Base-by-base conservation (phyloP, 352 stramenopile genomes). In the Phytophthora syringae region DNA sequence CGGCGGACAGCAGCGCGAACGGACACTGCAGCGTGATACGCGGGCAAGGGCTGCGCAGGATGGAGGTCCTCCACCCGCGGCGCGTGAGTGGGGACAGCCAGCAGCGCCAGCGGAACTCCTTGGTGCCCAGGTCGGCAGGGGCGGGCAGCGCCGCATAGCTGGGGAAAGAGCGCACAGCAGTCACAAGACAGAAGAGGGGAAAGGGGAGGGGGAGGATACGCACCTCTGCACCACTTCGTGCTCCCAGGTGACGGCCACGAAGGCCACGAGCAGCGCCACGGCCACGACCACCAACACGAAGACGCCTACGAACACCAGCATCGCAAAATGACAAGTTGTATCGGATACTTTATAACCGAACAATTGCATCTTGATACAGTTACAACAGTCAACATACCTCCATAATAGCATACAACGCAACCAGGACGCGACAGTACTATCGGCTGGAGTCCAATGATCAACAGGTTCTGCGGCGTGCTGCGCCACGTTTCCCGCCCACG, bases 41-140 rank as follows among this genome's bases (percentile, higher is more conserved):
- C 20, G 87, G 87, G 36, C 84, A 93, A 7, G 84, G 64, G 16
- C 72, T 82, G 27, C 76, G 80, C 48, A 91, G 39, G 27, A 90
- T 80, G 7, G 64, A 61, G 13, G 56, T 71, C 32, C 62, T 72
- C 87, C 87, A 93, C 3, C 83, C 85, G 5, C 58, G 52, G 50
- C 85, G 83, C 32, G 82, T 88, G 52, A 86, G 62, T 9, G 68
- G 24, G 25, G 87, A 95, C 12, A 93, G 53, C 61, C 73, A 89
- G 51, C 82, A 91, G 32, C 87, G 84, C 80, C 84, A 92, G 37
- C 64, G 71, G 53, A 95, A 95, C 72, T 95, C 87, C 49, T 84
- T 82, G 0, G 87, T 92, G 54, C 87, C 87, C 28, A 93, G 60
- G 65, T 95, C 87, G 15, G 62, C 79, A 5, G 87, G n/a, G n/a